Evolutionary conservation across 2,329 filamentous ascomycete genomes (phyloP).

Genomic region (Knufia fluminis): DNA sequence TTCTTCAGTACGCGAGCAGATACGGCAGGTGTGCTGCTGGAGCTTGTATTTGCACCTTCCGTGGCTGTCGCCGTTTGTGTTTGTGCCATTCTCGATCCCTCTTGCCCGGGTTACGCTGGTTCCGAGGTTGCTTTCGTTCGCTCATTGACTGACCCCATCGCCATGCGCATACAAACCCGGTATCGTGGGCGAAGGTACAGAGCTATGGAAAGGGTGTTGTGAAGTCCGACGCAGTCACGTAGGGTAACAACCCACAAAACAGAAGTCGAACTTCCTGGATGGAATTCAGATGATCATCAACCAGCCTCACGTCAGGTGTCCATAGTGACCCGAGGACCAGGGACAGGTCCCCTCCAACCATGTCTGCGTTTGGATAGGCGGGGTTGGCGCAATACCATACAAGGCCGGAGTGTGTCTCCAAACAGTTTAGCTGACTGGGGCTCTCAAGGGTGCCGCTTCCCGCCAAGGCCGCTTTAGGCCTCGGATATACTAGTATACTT

Average conservation of each 20-base stretch:
- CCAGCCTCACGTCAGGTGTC: not conserved
- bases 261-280: not conserved
- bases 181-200: too few species aligned
- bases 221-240: not conserved
- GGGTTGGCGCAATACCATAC: too few species aligned
- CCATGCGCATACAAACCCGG: not conserved
- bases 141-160: not conserved
- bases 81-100: not conserved
- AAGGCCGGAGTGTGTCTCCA: too few species aligned
- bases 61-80: not conserved
- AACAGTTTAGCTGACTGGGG: too few species aligned
- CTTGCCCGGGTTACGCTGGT: not conserved
- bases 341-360: not conserved
- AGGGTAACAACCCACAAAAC: not conserved
- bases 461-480: too few species aligned
- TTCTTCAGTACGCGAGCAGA: conserved; percentile 20
- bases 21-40: not conserved
- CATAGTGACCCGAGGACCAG: not conserved
- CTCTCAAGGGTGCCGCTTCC: too few species aligned
- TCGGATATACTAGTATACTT: too few species aligned
- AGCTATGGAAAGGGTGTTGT: not conserved
- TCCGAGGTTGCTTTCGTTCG: not conserved
- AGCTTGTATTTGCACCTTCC: not conserved
- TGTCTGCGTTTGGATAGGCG: not conserved
- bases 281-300: not conserved